phyloP scores from a whole-genome alignment of 108 stramenopile genomes.

The Discostella pseudostelligera region DNA sequence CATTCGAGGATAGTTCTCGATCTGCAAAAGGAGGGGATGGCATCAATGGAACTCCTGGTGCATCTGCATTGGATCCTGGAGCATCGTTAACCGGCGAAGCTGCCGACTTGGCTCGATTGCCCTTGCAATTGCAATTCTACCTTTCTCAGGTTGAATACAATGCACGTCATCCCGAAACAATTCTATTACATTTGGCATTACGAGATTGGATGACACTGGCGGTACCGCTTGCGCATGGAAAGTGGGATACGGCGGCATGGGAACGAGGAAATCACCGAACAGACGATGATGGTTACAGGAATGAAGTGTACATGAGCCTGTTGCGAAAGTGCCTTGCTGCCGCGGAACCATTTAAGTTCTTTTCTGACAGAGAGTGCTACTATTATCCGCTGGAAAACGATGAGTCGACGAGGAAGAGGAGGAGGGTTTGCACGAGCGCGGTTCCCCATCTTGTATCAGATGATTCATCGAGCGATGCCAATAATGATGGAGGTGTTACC shows the following conservation, averaged over 20 bases:
- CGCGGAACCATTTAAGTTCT: conserved; percentile 54
- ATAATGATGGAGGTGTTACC: background rate
- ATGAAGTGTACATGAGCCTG: conserved; percentile 63
- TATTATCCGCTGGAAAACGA: conserved; percentile 31
- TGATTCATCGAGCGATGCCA: conserved; percentile 7
- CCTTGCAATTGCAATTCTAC: conserved; percentile 68
- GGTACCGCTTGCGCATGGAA: conserved; percentile 54
- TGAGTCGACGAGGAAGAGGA: conserved; percentile 23
- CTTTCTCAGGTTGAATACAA: conserved; percentile 82
- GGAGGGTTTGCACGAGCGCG: conserved; percentile 32
- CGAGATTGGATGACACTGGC: conserved; percentile 74
- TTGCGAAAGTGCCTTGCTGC: conserved; percentile 65
- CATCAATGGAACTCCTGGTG: conserved; percentile 1
- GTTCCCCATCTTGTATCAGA: conserved; percentile 18
- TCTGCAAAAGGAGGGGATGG: conserved; percentile 24
- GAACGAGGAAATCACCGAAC: conserved; percentile 78
- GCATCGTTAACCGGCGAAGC: conserved; percentile 47
- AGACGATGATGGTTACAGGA: conserved; percentile 63
- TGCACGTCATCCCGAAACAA: conserved; percentile 47
- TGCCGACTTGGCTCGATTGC: conserved; percentile 62
- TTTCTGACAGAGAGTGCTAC: conserved; percentile 45
- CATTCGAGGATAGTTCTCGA: conserved; percentile 39
- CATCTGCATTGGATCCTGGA: conserved; percentile 21
- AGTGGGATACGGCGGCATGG: conserved; percentile 68
- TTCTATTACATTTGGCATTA: conserved; percentile 62